Percentiles rank a stretch among this genome's conserved stretches.
phyloP scores from a whole-genome alignment of 352 stramenopile genomes.

The Thraustochytrium sp. region DNA sequence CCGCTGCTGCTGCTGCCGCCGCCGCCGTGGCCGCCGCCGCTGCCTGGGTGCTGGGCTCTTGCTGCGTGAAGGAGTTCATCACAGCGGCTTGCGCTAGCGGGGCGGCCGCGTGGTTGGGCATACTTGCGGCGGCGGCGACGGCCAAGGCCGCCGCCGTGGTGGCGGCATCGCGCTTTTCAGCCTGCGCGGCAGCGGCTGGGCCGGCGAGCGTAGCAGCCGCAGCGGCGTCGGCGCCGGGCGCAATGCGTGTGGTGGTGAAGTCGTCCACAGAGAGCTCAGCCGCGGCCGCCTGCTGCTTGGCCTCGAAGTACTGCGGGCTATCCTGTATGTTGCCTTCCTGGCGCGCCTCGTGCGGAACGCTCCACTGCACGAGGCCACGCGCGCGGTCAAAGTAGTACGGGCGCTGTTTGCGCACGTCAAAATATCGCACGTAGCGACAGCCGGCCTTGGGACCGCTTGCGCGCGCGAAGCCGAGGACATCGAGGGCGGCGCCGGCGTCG shows the following conservation, averaged over 20 bases:
- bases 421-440: not conserved
- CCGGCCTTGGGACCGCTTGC: not conserved
- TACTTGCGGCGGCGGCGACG: not conserved
- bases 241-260: too few relatives aligned
- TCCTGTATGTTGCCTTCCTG: not conserved
- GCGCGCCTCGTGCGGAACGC: not conserved
- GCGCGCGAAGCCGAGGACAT: not conserved
- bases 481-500: not conserved
- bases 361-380: not conserved
- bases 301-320: not conserved
- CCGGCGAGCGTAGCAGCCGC: too few relatives aligned
- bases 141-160: not conserved
- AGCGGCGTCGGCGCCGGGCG: too few relatives aligned
- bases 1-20: not conserved
- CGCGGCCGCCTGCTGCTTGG: not conserved
- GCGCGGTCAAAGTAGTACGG: not conserved
- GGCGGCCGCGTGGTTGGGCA: not conserved
- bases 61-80: not conserved
- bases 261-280: not conserved
- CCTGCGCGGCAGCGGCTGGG: not conserved
- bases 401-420: not conserved
- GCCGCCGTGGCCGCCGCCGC: not conserved
- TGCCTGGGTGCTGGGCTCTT: not conserved
- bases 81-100: not conserved
- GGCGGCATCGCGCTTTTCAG: not conserved